Evolutionary conservation across 2,329 filamentous ascomycete genomes (phyloP).

Genomic region (Lomentospora prolificans): DNA sequence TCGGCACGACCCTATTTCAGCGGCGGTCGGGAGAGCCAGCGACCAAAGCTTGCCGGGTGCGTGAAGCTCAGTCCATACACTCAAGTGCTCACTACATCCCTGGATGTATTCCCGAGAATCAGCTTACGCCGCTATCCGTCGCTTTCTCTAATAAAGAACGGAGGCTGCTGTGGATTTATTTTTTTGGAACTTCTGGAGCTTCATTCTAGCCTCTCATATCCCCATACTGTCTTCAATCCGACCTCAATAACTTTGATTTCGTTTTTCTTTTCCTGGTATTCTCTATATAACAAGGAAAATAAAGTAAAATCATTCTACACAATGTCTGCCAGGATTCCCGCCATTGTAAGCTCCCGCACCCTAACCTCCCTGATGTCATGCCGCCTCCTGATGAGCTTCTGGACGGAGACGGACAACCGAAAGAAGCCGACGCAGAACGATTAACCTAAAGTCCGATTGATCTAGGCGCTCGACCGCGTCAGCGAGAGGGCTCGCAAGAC

Average conservation of each 20-base stretch:
- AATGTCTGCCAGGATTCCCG: conserved; percentile 37
- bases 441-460: neutral
- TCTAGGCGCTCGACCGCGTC: conserved; percentile 47
- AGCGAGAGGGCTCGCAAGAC: conserved; percentile 78
- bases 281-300: neutral
- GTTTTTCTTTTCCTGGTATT: no score
- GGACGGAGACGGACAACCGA: no score
- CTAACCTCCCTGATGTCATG: neutral
- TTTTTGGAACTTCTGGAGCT: neutral
- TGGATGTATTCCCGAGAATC: neutral
- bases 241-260: neutral
- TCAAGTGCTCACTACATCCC: neutral
- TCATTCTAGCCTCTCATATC: no score
- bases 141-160: neutral
- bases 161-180: neutral
- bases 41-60: neutral
- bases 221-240: neutral
- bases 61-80: neutral
- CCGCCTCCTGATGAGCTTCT: no score
- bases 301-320: neutral
- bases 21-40: neutral
- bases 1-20: neutral
- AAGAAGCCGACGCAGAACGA: no score
- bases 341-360: conserved; percentile 26
- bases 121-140: neutral